Percentiles rank a stretch among this genome's conserved stretches.
These are phyloP conservation scores for Phlebiopsis gigantea DNA, from an alignment of 768 basidiomycete genomes.

Conservation along the genomic window DNA sequence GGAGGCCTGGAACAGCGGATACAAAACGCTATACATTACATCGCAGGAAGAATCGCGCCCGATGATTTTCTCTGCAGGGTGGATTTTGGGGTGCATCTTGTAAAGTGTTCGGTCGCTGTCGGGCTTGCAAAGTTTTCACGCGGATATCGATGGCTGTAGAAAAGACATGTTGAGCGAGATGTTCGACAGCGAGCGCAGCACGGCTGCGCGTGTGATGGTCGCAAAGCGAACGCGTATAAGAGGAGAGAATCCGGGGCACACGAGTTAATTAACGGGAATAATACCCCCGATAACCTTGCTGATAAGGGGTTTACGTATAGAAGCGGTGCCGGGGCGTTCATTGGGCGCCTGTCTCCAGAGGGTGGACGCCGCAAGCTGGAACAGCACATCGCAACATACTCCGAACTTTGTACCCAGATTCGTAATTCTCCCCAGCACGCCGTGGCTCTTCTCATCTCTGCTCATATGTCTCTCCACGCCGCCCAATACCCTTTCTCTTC, in stretches of 20 bases:
- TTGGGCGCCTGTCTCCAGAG: slow-evolving; percentile 1
- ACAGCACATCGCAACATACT: slow-evolving; percentile 1
- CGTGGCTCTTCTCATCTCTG: background rate
- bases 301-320: background rate
- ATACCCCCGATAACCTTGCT: background rate
- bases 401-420: slow-evolving; percentile 4
- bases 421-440: background rate
- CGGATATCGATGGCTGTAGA: background rate
- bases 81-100: background rate
- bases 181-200: background rate
- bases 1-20: background rate
- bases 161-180: background rate
- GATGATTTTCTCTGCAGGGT: background rate
- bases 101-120: background rate
- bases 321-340: background rate
- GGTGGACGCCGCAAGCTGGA: background rate
- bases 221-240: background rate
- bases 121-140: background rate
- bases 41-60: background rate
- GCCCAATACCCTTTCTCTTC: background rate
- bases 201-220: background rate
- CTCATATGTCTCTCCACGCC: background rate
- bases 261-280: background rate
- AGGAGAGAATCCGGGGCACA: background rate
- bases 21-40: background rate